phyloP scores from a whole-genome alignment of 192 early-diverging fungal genomes.

The Mortierella antarctica region DNA sequence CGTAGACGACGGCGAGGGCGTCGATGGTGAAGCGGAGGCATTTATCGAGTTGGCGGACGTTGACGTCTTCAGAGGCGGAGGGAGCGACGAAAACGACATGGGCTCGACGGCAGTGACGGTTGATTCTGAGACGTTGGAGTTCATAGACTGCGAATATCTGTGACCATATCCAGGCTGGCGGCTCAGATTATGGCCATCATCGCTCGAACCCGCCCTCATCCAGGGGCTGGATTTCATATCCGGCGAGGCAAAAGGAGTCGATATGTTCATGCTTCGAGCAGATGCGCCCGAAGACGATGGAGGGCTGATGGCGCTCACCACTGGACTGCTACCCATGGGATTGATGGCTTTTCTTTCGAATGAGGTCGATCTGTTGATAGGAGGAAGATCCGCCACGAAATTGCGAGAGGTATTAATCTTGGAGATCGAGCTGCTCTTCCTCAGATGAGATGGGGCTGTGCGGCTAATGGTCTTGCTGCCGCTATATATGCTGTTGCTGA shows the following conservation, averaged over 20 bases:
- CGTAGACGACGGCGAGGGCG: not conserved
- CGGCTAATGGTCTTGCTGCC: not conserved
- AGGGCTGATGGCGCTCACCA: not conserved
- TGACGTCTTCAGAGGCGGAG: not conserved
- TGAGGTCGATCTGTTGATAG: conserved; percentile 5
- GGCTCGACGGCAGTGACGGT: conserved; percentile 1
- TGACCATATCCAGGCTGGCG: not conserved
- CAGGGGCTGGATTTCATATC: not conserved
- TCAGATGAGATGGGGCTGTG: conserved; percentile 2
- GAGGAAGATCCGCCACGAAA: not conserved
- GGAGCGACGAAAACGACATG: not conserved
- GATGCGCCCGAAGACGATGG: not conserved
- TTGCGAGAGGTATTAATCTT: not conserved
- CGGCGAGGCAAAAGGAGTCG: conserved; percentile 25
- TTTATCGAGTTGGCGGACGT: not conserved
- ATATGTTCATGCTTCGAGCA: not conserved
- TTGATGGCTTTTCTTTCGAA: conserved; percentile 6
- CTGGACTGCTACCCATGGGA: not conserved
- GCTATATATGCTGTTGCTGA: not conserved
- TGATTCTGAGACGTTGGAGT: conserved; percentile 15
- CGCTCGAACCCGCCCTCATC: not conserved
- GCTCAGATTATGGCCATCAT: not conserved
- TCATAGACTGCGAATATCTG: conserved; percentile 15
- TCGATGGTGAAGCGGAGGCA: not conserved
- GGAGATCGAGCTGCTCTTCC: conserved; percentile 17